These are phyloP conservation scores for Dovyalis caffra DNA, from an alignment of 345 rosid genomes.

Conservation along the genomic window DNA sequence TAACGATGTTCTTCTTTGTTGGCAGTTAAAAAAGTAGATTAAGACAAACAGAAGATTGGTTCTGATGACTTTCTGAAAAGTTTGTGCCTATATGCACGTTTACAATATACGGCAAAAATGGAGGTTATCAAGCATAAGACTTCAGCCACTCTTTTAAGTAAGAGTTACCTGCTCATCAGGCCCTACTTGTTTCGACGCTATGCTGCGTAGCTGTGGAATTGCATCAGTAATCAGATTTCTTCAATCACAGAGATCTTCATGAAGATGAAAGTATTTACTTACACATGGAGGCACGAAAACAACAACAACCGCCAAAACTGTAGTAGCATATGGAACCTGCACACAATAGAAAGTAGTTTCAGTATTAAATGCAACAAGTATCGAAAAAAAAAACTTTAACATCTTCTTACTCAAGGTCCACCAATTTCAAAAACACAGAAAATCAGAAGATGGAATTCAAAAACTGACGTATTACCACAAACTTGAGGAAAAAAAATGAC, in stretches of 20 bases:
- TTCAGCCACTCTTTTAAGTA: neutral
- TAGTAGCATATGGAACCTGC: slow-evolving; percentile 78
- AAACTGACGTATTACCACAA: neutral
- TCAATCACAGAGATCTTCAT: neutral
- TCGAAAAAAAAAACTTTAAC: neutral
- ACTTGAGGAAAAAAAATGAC: neutral
- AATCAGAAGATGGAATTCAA: neutral
- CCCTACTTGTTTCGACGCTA: slow-evolving; percentile 81
- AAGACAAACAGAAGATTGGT: neutral
- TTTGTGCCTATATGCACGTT: neutral
- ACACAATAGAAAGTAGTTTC: neutral
- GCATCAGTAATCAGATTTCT: neutral
- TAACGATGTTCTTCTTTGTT: neutral
- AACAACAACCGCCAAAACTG: slow-evolving; percentile 33
- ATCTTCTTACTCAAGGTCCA: neutral
- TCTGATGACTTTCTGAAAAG: neutral
- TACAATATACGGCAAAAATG: neutral
- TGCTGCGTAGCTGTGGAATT: slow-evolving; percentile 54
- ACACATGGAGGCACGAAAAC: slow-evolving; percentile 62
- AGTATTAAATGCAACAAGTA: neutral
- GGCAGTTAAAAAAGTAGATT: neutral
- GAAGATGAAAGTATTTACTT: slow-evolving; percentile 28
- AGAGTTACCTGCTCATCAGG: slow-evolving; percentile 65
- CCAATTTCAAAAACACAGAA: neutral
- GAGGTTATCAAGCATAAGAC: neutral